phyloP scores from a whole-genome alignment of 208 protist species.

The Lotmaria passim region DNA sequence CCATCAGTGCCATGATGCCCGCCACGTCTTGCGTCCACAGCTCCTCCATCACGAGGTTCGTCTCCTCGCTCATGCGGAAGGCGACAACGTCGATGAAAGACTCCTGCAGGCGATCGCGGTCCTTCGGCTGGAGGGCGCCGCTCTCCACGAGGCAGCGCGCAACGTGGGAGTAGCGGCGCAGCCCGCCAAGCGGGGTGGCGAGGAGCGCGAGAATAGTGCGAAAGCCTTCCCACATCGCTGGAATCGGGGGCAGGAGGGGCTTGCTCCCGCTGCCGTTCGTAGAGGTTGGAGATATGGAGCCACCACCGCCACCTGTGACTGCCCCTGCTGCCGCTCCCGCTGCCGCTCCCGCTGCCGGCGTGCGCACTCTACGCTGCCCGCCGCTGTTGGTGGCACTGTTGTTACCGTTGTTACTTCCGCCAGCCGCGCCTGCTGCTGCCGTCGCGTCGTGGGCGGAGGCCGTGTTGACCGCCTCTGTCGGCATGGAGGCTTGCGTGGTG shows the following conservation, averaged over 20 bases:
- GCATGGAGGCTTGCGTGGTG: neutral
- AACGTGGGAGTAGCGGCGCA: constrained; percentile 76
- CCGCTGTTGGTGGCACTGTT: constrained; percentile 4
- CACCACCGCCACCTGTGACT: too few species aligned
- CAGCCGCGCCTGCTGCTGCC: neutral
- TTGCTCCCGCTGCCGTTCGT: neutral
- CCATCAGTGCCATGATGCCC: constrained; percentile 65
- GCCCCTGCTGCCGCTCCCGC: neutral
- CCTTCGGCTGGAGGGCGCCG: constrained; percentile 36
- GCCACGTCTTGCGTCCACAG: constrained; percentile 58
- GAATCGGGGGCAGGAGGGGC: constrained; percentile 46
- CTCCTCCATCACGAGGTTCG: constrained; percentile 63
- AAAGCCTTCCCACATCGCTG: constrained; percentile 69
- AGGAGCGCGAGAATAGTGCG: constrained; percentile 73
- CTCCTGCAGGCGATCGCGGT: constrained; percentile 44
- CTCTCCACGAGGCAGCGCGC: constrained; percentile 72
- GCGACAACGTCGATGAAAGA: constrained; percentile 58
- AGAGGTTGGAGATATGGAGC: neutral
- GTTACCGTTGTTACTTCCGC: neutral
- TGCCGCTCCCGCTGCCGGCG: neutral
- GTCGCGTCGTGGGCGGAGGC: neutral
- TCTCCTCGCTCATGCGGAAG: constrained; percentile 56
- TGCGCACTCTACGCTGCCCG: constrained; percentile 1
- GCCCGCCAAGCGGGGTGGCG: constrained; percentile 63
- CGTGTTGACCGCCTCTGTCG: constrained; percentile 8